Percentiles rank a stretch among this genome's conserved stretches.
These are phyloP conservation scores for Orbilia oligospora DNA, from an alignment of 2,329 filamentous ascomycete species.

Conservation along the genomic window DNA sequence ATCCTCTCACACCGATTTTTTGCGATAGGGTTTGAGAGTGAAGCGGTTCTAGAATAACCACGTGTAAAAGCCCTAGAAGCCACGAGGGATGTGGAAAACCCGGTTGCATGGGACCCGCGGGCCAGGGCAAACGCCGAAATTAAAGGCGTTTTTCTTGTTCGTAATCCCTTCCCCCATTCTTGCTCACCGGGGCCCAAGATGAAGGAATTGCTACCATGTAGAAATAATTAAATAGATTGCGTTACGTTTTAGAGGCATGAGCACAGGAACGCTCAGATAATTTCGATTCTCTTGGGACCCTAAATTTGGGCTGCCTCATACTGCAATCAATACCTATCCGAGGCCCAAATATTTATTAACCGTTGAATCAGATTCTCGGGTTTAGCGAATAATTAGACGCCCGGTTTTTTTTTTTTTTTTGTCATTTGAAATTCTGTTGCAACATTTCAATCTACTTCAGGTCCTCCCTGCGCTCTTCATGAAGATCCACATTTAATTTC, in stretches of 20 bases:
- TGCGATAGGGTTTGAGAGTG: slow-evolving; percentile 11
- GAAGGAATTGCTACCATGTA: slow-evolving; percentile 23
- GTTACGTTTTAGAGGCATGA: slow-evolving; percentile 16
- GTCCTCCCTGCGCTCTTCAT: slow-evolving; percentile 3
- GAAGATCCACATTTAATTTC: slow-evolving; percentile 53
- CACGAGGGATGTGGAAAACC: slow-evolving; percentile 44
- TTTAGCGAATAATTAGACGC: slow-evolving; percentile 20
- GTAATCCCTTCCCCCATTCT: slow-evolving; percentile 1
- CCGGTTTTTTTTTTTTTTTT: neutral
- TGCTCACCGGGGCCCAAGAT: slow-evolving; percentile 9
- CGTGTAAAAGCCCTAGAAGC: slow-evolving; percentile 33
- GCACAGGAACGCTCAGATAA: slow-evolving; percentile 33
- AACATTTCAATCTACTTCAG: slow-evolving; percentile 16
- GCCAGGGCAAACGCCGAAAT: slow-evolving; percentile 36
- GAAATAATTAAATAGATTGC: slow-evolving; percentile 18
- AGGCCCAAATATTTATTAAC: slow-evolving; percentile 10
- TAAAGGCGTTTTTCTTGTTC: slow-evolving; percentile 20
- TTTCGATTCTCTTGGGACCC: neutral
- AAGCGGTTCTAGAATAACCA: slow-evolving; percentile 38
- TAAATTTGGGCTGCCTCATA: slow-evolving; percentile 13
- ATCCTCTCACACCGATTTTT: slow-evolving; percentile 15
- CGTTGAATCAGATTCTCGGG: slow-evolving; percentile 17
- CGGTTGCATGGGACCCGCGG: slow-evolving; percentile 5
- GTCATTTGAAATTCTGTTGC: neutral
- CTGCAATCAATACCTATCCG: neutral